phyloP scores from a whole-genome alignment of 73 alveolate genomes.

The Paramecium tetraurelia region DNA sequence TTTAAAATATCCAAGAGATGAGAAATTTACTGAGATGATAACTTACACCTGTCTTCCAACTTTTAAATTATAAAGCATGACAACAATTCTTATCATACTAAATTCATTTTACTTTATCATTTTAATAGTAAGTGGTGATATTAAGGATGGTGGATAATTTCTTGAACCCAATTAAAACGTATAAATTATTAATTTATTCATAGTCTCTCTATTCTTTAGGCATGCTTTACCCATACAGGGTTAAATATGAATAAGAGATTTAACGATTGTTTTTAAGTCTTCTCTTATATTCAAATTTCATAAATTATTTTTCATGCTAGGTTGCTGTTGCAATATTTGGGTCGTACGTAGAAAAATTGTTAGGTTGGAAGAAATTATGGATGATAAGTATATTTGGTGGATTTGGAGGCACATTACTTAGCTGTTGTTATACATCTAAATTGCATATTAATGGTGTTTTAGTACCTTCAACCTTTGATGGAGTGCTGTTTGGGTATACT shows the following conservation, averaged over 20 bases:
- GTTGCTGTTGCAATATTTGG: conserved; percentile 54
- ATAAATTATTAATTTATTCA: neutral
- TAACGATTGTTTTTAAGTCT: conserved; percentile 26
- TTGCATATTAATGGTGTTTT: conserved; percentile 48
- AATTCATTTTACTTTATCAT: conserved; percentile 24
- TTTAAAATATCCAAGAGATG: conserved; percentile 51
- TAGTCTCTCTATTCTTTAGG: conserved; percentile 54
- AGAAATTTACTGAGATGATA: conserved; percentile 58
- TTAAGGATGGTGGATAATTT: conserved; percentile 40
- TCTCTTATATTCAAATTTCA: conserved; percentile 35
- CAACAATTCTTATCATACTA: conserved; percentile 20
- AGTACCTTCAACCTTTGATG: conserved; percentile 33
- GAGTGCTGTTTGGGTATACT: conserved; percentile 52
- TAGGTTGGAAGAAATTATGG: conserved; percentile 62
- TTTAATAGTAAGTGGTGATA: neutral
- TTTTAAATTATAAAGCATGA: conserved; percentile 44
- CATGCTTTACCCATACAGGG: conserved; percentile 22
- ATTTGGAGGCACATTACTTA: conserved; percentile 50
- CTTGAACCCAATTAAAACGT: conserved; percentile 52
- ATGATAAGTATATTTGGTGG: conserved; percentile 52
- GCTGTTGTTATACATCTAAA: conserved; percentile 26
- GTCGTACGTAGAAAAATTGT: conserved; percentile 44
- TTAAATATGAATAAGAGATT: conserved; percentile 20
- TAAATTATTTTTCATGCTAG: conserved; percentile 37
- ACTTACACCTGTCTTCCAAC: conserved; percentile 59